These are phyloP conservation scores for Backusella australiensis DNA, from an alignment of 192 early-diverging fungal genomes.

Conservation along the genomic window DNA sequence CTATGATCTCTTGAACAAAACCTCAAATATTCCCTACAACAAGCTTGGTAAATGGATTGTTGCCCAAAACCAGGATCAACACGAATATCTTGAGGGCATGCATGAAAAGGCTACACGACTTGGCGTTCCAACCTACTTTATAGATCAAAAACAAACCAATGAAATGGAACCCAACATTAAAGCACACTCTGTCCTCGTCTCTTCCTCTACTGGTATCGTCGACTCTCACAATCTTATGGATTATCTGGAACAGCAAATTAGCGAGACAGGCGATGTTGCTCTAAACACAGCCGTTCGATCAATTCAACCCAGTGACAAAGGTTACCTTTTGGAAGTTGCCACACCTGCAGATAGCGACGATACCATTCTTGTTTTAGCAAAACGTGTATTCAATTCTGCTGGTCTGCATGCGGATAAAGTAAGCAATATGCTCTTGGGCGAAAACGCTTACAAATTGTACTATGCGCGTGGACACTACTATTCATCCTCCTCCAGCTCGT, in stretches of 20 bases:
- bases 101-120: conserved; percentile 53
- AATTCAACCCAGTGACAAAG: conserved; percentile 31
- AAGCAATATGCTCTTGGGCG: conserved; percentile 38
- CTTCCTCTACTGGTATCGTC: conserved; percentile 78
- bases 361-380: conserved; percentile 52
- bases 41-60: conserved; percentile 81
- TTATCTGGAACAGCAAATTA: conserved; percentile 50
- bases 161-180: conserved; percentile 61
- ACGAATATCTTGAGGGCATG: conserved; percentile 51
- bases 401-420: conserved; percentile 73
- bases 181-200: conserved; percentile 56
- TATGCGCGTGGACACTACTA: conserved; percentile 86
- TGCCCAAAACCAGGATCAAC: conserved; percentile 51
- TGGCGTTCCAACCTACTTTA: conserved; percentile 51
- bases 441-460: conserved; percentile 52
- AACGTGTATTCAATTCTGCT: conserved; percentile 72
- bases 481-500: conserved; percentile 11
- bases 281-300: conserved; percentile 45
- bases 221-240: conserved; percentile 75
- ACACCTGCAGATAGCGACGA: conserved; percentile 41
- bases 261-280: conserved; percentile 54
- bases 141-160: conserved; percentile 36
- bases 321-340: conserved; percentile 51
- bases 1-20: conserved; percentile 57
- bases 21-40: conserved; percentile 47